Percentiles rank a stretch among this genome's conserved stretches.
Evolutionary conservation across 352 stramenopile genomes (phyloP).

Genomic region (Phytophthora idaei): DNA sequence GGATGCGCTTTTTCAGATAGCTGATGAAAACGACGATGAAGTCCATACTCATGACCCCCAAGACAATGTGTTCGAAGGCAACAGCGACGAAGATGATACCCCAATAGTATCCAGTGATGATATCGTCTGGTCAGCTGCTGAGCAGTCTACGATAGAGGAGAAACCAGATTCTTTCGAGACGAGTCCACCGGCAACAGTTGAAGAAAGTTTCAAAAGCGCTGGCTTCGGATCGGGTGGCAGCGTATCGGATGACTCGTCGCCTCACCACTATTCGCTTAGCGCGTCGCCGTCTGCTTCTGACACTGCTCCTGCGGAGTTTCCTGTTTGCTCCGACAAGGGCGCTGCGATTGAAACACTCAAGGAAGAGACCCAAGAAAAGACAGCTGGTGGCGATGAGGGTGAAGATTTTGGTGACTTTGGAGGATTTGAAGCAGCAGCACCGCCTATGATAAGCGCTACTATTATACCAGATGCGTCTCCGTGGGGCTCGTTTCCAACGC

Average conservation of each 20-base stretch:
- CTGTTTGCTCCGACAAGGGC: neutral
- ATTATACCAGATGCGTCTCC: slow-evolving; percentile 11
- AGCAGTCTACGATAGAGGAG: slow-evolving; percentile 6
- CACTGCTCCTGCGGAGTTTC: slow-evolving; percentile 1
- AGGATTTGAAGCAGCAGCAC: slow-evolving; percentile 16
- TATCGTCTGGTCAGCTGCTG: slow-evolving; percentile 1
- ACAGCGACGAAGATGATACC: slow-evolving; percentile 7
- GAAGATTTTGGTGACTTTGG: slow-evolving; percentile 55
- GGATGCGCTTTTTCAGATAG: neutral
- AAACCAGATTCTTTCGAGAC: slow-evolving; percentile 4
- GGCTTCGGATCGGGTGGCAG: neutral
- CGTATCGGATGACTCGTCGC: neutral
- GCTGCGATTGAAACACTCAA: neutral
- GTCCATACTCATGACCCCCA: slow-evolving; percentile 4
- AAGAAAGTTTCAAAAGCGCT: neutral
- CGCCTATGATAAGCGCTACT: neutral
- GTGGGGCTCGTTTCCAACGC: slow-evolving; percentile 18
- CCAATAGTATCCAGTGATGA: neutral
- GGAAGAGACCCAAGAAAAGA: slow-evolving; percentile 2
- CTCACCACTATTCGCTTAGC: slow-evolving; percentile 7
- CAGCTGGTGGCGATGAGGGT: slow-evolving; percentile 17
- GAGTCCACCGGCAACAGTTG: neutral
- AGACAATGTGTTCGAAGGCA: slow-evolving; percentile 7
- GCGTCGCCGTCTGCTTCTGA: neutral
- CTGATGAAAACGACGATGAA: slow-evolving; percentile 10